phyloP scores from a whole-genome alignment of 208 protist species.

The Acanthamoeba healyi region DNA sequence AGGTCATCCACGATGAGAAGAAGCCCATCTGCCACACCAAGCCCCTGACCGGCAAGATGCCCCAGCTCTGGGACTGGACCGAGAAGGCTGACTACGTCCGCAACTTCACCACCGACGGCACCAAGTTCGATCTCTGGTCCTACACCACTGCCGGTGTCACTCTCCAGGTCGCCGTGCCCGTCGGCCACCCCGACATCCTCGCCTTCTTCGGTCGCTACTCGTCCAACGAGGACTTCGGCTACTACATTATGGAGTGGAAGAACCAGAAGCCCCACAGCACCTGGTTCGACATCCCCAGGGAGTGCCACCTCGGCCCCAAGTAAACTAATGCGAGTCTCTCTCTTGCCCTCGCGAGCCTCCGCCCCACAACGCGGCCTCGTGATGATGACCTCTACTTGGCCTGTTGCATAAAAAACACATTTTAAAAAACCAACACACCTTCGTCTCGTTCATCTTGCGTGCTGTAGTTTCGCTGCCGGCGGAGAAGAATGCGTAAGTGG shows the following conservation, averaged over 20 bases:
- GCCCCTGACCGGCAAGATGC: slow-evolving; percentile 22
- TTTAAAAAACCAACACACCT: no score
- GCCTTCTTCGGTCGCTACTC: not conserved
- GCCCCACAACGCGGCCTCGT: no score
- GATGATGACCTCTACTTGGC: no score
- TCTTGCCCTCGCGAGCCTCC: no score
- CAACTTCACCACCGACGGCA: not conserved
- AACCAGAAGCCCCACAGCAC: not conserved
- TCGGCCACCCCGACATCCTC: not conserved
- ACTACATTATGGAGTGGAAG: not conserved
- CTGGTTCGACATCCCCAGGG: slow-evolving; percentile 23
- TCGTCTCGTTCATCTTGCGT: no score
- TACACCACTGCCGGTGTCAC: not conserved
- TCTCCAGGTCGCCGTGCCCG: not conserved
- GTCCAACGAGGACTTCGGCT: not conserved
- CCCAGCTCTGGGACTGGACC: not conserved
- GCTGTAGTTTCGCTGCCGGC: no score
- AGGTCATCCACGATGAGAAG: slow-evolving; percentile 6
- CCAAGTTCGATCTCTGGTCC: not conserved
- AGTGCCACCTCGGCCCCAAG: slow-evolving; percentile 13
- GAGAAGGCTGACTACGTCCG: not conserved
- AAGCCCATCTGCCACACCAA: not conserved
- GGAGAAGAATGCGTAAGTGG: no score
- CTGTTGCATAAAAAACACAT: no score
- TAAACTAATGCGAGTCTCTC: no score